These are phyloP conservation scores for Grifola frondosa DNA, from an alignment of 1,284 basidiomycete species.

Conservation along the genomic window DNA sequence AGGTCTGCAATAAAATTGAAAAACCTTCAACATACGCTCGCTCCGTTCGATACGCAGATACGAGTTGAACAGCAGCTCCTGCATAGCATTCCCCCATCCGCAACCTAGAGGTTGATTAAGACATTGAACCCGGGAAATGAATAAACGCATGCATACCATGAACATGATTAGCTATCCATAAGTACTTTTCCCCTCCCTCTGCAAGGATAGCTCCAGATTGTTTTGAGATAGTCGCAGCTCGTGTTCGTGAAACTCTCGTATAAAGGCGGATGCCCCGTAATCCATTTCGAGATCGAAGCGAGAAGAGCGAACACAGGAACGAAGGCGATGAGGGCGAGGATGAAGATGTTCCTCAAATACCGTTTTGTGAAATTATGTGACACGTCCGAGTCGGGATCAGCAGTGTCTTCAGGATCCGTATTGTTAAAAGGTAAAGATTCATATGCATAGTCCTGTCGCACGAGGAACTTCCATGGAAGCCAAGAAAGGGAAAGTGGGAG, in stretches of 20 bases:
- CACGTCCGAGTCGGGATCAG: too few species aligned
- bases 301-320: too few species aligned
- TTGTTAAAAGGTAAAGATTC: too few species aligned
- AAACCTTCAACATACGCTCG: constrained; percentile 32
- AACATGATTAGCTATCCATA: constrained; percentile 48
- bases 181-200: constrained; percentile 44
- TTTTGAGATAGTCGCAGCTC: constrained; percentile 49
- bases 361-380: too few species aligned
- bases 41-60: constrained; percentile 33
- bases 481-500: too few species aligned
- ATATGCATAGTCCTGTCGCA: too few species aligned
- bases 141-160: constrained; percentile 18
- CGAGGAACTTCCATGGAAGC: too few species aligned
- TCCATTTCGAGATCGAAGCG: too few species aligned
- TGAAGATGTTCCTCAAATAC: too few species aligned
- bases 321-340: too few species aligned
- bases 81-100: constrained; percentile 44
- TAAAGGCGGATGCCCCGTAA: too few species aligned
- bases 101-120: constrained; percentile 27
- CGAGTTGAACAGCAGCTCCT: constrained; percentile 37
- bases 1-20: neutral
- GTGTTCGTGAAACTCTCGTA: constrained; percentile 44
- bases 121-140: constrained; percentile 5
- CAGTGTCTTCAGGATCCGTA: too few species aligned
- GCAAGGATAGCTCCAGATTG: constrained; percentile 35